Conservation (phyloP, 2,329 filamentous ascomycete genomes). For the Ceratocystis harringtonii region DNA sequence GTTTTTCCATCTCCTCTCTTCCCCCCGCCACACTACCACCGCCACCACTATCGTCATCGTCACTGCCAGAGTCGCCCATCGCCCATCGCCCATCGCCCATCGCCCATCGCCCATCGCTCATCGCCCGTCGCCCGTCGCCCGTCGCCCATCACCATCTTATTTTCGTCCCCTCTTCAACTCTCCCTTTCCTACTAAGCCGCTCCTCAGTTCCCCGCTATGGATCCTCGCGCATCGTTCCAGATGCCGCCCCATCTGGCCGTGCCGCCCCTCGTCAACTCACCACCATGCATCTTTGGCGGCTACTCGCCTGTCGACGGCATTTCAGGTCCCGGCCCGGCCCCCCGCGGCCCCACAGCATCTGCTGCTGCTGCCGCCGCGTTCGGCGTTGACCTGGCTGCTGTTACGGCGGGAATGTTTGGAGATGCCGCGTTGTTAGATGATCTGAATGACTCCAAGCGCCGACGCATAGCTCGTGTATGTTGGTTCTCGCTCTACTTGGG, state of each 20-base stretch:
- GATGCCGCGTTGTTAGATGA: conserved; percentile 46
- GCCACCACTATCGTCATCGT: not conserved
- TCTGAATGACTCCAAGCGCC: conserved; percentile 68
- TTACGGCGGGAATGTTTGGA: conserved; percentile 42
- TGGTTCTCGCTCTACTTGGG: not conserved
- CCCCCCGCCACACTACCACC: not conserved
- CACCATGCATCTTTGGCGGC: conserved; percentile 53
- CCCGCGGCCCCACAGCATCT: conserved; percentile 23
- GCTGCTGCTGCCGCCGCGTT: conserved; percentile 30
- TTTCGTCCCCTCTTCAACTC: not conserved
- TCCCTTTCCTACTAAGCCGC: not conserved
- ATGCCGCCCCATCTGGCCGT: conserved; percentile 37
- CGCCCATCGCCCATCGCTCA: not conserved
- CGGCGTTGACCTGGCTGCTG: conserved; percentile 37
- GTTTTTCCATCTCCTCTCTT: not conserved
- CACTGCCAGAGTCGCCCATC: not conserved
- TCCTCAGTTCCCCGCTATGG: conserved; percentile 26
- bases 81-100: not conserved
- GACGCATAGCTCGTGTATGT: conserved; percentile 68
- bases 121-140: not conserved
- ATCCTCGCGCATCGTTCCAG: conserved; percentile 40
- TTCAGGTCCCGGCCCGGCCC: conserved; percentile 22
- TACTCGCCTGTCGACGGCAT: conserved; percentile 44
- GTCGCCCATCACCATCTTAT: not conserved
- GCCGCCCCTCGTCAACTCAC: conserved; percentile 48